Conservation (phyloP, 345 rosid genomes). For the Lepidium didymum region DNA sequence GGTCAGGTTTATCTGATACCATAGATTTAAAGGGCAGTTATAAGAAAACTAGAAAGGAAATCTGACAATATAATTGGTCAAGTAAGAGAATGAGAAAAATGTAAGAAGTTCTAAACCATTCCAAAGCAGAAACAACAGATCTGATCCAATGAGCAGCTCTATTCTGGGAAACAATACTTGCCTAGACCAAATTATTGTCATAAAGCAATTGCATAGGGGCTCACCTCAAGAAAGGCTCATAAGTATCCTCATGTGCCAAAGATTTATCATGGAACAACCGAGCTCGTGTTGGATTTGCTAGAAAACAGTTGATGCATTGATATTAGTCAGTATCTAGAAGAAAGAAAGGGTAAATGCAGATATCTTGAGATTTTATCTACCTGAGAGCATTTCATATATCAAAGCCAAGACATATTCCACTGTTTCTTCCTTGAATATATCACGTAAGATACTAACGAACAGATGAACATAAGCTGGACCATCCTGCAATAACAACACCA, state of each 20-base stretch:
- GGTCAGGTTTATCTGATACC: background rate
- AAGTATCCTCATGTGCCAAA: constrained; percentile 69
- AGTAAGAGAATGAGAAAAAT: background rate
- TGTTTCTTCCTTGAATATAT: constrained; percentile 90
- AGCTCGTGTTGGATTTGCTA: constrained; percentile 90
- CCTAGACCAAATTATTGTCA: background rate
- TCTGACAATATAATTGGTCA: background rate
- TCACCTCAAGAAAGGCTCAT: constrained; percentile 95
- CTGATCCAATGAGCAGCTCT: background rate
- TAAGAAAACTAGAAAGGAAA: background rate
- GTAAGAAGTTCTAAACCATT: background rate
- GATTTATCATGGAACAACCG: constrained; percentile 82
- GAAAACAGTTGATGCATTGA: constrained; percentile 29
- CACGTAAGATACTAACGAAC: constrained; percentile 79
- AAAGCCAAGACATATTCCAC: constrained; percentile 96
- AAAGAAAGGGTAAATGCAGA: background rate
- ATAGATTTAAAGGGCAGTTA: background rate
- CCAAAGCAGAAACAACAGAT: background rate
- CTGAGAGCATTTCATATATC: constrained; percentile 88
- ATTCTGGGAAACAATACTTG: background rate
- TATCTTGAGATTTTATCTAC: constrained; percentile 26
- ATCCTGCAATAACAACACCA: constrained; percentile 50
- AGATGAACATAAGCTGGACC: constrained; percentile 86
- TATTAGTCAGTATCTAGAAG: background rate
- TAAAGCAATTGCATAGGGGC: constrained; percentile 16